Evolutionary conservation across 2,329 filamentous ascomycete genomes (phyloP), one percentile per base, ranked within the genome.

Genomic region (Xylaria sp.): DNA sequence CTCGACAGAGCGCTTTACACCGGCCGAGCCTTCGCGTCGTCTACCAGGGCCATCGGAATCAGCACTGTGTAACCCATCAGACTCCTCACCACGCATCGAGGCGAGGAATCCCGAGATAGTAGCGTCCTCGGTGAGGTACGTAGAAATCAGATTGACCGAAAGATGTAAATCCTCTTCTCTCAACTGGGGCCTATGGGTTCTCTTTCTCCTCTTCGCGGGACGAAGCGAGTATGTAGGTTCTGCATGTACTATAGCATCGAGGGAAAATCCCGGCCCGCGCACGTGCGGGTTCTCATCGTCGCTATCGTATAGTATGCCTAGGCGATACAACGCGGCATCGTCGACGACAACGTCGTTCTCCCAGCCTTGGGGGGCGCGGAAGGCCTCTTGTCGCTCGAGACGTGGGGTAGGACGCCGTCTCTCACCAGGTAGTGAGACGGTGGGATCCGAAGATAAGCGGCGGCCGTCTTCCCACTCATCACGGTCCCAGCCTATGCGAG

Each of bases 381-480:
- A 78, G 18, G 77, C 76, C 48, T 75, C 77, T 56, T 78, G 74
- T 10, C 77, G 76, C 54, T 74, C 57, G 18, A 78, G 74, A 20
- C 71, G 66, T 5, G 77, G 76, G n/a, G 51, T 62, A 18, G 25
- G 60, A 48, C 68, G 60, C 15, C 34, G 52, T 25, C 8, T 18
- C 48, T 76, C 73, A 56, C 73, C 68, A 4, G 76, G 74, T n/a
- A 77, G 44, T 3, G 61, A 15, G 44, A 75, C 44, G 15, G 57
- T 72, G 15, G 57, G 68, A 56, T 72, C 68, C 1, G 55, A 63
- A n/a, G 68, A 66, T 13, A 70, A 67, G 50, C 68, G 66, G 39
- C 67, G 60, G 37, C 65, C 44, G 55, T 72, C 66, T 12, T 69
- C 66, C 28, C 56, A 41, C n/a, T 73, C 68, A 25, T 64, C 52